These are phyloP conservation scores for Pulveroboletus sp. DNA, from an alignment of 768 basidiomycete species.

Conservation along the genomic window DNA sequence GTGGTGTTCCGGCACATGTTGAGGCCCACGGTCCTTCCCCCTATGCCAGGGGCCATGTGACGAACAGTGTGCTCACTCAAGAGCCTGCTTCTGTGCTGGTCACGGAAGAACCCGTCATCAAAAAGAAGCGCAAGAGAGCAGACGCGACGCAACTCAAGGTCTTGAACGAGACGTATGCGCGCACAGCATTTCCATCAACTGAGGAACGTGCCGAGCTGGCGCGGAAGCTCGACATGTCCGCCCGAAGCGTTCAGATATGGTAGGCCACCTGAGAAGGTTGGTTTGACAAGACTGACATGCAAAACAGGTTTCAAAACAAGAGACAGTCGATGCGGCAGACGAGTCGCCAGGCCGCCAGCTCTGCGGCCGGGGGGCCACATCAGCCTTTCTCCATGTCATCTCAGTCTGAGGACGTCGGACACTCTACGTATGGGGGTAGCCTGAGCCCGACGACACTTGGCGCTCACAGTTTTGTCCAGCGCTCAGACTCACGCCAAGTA, in stretches of 20 bases:
- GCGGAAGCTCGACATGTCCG: conserved; percentile 74
- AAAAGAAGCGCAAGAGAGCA: conserved; percentile 85
- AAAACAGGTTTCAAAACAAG: conserved; percentile 80
- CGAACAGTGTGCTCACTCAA: conserved; percentile 29
- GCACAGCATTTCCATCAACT: conserved; percentile 84
- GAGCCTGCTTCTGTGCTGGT: conserved; percentile 34
- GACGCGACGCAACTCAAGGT: conserved; percentile 76
- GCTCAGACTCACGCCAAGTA: conserved; percentile 38
- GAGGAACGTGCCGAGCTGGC: conserved; percentile 79
- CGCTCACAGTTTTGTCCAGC: conserved; percentile 36
- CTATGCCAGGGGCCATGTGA: conserved; percentile 43
- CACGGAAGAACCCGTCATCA: conserved; percentile 64
- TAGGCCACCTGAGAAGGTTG: conserved; percentile 30
- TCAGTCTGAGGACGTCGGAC: conserved; percentile 31
- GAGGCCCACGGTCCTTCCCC: conserved; percentile 40
- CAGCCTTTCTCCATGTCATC: conserved; percentile 45
- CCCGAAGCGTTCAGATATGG: conserved; percentile 86
- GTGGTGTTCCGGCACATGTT: conserved; percentile 37
- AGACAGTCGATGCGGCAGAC: conserved; percentile 79
- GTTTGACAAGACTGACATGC: conserved; percentile 17
- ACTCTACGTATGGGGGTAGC: conserved; percentile 32
- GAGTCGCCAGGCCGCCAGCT: conserved; percentile 54
- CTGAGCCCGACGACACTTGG: conserved; percentile 28
- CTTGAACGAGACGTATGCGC: conserved; percentile 72
- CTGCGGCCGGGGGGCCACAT: conserved; percentile 41